Conservation (phyloP, 805 yeast genomes). For the Saturnispora dispora region DNA sequence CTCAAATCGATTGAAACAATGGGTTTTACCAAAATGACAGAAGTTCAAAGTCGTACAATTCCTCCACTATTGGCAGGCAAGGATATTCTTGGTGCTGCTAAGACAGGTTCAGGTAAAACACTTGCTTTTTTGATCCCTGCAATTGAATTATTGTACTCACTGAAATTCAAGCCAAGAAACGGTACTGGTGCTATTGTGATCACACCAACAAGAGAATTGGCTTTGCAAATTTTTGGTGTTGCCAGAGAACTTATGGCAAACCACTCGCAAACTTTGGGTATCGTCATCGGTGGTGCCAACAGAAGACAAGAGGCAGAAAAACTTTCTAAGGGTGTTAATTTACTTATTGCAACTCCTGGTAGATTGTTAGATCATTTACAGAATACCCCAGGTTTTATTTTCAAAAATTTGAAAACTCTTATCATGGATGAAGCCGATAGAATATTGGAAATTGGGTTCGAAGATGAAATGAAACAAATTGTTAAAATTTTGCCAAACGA, state of each 20-base stretch:
- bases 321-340: conserved; percentile 84
- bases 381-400: conserved; percentile 87
- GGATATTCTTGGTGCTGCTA: conserved; percentile 98
- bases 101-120: conserved; percentile 98
- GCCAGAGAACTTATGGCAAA: conserved; percentile 87
- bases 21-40: conserved; percentile 91
- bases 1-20: conserved; percentile 69
- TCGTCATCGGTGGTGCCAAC: conserved; percentile 97
- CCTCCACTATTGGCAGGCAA: conserved; percentile 95
- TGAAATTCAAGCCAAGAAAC: conserved; percentile 93
- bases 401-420: conserved; percentile 87
- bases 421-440: conserved; percentile 98
- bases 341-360: conserved; percentile 96
- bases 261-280: conserved; percentile 91
- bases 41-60: conserved; percentile 90
- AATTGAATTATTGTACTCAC: conserved; percentile 78
- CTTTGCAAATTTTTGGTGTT: conserved; percentile 95
- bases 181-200: conserved; percentile 96
- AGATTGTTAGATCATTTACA: conserved; percentile 93
- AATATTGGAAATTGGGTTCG: conserved; percentile 95
- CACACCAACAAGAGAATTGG: conserved; percentile 96
- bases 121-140: conserved; percentile 94
- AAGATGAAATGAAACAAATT: conserved; percentile 97
- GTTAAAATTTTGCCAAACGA: conserved; percentile 87
- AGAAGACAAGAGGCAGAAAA: conserved; percentile 97